These are phyloP conservation scores for Amanita molliuscula DNA, from an alignment of 768 basidiomycete species.

Conservation along the genomic window DNA sequence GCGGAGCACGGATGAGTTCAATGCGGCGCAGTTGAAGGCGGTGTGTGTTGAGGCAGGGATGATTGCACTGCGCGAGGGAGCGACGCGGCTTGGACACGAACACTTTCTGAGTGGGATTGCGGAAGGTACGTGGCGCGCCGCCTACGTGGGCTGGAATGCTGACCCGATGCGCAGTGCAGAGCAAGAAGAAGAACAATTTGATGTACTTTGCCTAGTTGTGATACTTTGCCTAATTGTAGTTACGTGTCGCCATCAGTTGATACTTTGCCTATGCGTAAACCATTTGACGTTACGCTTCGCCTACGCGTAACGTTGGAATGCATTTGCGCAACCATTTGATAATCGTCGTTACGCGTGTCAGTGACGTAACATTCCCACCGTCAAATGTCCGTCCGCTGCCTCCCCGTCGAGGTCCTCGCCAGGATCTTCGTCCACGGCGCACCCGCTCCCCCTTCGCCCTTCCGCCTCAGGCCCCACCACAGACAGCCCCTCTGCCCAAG, in stretches of 20 bases:
- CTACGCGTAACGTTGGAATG: too few species aligned
- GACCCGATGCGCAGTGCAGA: constrained; percentile 65
- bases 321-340: too few species aligned
- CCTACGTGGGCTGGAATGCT: constrained; percentile 1
- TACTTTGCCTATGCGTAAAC: too few species aligned
- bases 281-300: too few species aligned
- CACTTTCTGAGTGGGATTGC: constrained; percentile 92
- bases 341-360: neutral
- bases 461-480: constrained; percentile 37
- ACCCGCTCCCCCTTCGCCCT: constrained; percentile 34
- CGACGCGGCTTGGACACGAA: constrained; percentile 81
- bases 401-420: constrained; percentile 51
- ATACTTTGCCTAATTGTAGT: too few species aligned
- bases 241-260: too few species aligned
- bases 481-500: constrained; percentile 19
- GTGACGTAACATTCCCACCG: neutral
- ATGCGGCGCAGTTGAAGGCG: constrained; percentile 93
- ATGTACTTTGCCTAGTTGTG: constrained; percentile 79
- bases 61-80: constrained; percentile 94
- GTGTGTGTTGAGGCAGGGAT: constrained; percentile 99
- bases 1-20: constrained; percentile 96
- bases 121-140: constrained; percentile 44
- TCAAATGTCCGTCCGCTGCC: constrained; percentile 25
- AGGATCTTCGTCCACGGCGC: constrained; percentile 48
- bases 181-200: constrained; percentile 99